Conservation (phyloP, 305 asterid species). For the Andrographis paniculata region DNA sequence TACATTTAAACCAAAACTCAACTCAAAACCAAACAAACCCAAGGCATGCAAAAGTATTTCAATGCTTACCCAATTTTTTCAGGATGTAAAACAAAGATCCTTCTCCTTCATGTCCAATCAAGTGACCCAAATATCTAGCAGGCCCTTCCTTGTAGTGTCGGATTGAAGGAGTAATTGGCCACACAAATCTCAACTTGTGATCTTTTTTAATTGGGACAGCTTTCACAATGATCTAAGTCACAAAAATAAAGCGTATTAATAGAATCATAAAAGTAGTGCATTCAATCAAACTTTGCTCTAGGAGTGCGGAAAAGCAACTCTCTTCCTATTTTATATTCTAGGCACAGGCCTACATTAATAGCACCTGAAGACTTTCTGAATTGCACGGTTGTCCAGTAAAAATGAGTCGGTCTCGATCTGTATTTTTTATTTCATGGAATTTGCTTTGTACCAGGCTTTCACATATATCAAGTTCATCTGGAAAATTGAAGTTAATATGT, state of each 20-base stretch:
- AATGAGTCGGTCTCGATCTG: conserved; percentile 35
- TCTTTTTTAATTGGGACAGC: conserved; percentile 90
- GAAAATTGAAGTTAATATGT: conserved; percentile 22
- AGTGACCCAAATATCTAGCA: conserved; percentile 74
- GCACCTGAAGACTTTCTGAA: conserved; percentile 77
- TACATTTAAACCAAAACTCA: too few species aligned
- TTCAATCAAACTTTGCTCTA: conserved; percentile 15
- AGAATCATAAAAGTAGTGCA: conserved; percentile 12
- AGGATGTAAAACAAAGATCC: conserved; percentile 86
- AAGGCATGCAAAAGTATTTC: conserved; percentile 24
- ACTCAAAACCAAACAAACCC: too few species aligned
- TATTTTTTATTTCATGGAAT: conserved; percentile 73
- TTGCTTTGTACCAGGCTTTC: conserved; percentile 69
- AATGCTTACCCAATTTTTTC: conserved; percentile 88
- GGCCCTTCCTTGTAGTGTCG: conserved; percentile 85
- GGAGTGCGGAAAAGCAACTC: too few species aligned
- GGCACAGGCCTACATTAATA: conserved; percentile 6
- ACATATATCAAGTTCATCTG: conserved; percentile 73
- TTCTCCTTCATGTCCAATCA: conserved; percentile 99
- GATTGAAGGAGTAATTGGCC: conserved; percentile 89
- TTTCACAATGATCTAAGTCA: conserved; percentile 73
- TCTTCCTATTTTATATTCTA: conserved; percentile 1
- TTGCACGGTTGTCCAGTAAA: conserved; percentile 89
- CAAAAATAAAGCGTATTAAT: conserved; percentile 18
- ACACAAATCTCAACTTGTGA: conserved; percentile 74